phyloP scores from a whole-genome alignment of 2,329 filamentous ascomycete species.

The Trichoderma harzianum region DNA sequence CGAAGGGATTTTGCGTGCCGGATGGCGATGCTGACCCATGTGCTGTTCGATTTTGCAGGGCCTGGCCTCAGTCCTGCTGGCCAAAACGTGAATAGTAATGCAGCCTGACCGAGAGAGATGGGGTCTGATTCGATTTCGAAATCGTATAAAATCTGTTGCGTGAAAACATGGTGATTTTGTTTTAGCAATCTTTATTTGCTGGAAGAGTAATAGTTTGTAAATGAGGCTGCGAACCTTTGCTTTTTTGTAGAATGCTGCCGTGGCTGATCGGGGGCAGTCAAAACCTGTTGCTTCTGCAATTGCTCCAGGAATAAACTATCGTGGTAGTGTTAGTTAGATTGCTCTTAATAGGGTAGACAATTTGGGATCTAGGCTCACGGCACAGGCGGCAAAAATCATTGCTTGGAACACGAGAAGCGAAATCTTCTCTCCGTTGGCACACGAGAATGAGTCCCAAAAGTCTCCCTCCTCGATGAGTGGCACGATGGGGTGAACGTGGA shows the following conservation, averaged over 20 bases:
- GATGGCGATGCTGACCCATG: slow-evolving; percentile 9
- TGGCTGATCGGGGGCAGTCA: slow-evolving; percentile 7
- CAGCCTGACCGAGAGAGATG: slow-evolving; percentile 4
- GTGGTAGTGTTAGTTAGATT: not conserved
- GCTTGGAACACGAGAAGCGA: slow-evolving; percentile 21
- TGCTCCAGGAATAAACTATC: slow-evolving; percentile 9
- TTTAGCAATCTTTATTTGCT: not conserved
- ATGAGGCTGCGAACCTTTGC: slow-evolving; percentile 2
- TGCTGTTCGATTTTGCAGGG: not conserved
- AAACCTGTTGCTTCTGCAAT: slow-evolving; percentile 12
- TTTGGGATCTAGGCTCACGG: slow-evolving; percentile 8
- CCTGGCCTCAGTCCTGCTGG: not conserved
- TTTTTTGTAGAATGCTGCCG: slow-evolving; percentile 16
- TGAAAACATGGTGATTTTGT: not conserved
- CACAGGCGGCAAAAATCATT: slow-evolving; percentile 22
- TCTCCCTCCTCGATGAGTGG: slow-evolving; percentile 24
- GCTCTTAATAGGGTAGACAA: not conserved
- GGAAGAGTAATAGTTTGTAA: too few relatives aligned
- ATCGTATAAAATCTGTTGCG: slow-evolving; percentile 10
- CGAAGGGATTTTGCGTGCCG: slow-evolving; percentile 25
- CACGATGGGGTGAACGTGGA: slow-evolving; percentile 25
- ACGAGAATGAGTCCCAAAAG: slow-evolving; percentile 25
- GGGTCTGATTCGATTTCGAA: slow-evolving; percentile 13
- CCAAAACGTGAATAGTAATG: slow-evolving; percentile 12
- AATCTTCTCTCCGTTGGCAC: not conserved